phyloP scores from a whole-genome alignment of 2,329 filamentous ascomycete genomes.

The Ascocoryne sarcoides region DNA sequence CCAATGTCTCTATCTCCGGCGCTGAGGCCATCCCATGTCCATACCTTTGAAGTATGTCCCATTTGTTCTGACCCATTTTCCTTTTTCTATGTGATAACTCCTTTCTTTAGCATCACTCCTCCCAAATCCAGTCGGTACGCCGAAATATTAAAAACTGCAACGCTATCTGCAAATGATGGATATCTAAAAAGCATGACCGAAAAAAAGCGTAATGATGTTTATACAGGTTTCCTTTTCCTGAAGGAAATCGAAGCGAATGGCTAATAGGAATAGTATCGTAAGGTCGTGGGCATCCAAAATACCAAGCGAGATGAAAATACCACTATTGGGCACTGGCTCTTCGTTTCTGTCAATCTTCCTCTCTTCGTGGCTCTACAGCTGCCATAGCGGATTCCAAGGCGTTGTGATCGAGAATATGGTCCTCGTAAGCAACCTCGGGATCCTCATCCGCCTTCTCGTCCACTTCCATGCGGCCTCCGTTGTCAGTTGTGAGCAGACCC shows the following conservation, averaged over 20 bases:
- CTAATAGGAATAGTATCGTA: conserved; percentile 7
- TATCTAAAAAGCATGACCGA: background rate
- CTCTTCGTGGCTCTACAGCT: conserved; percentile 11
- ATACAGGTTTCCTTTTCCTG: background rate
- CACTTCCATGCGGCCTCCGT: conserved; percentile 25
- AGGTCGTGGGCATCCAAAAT: conserved; percentile 1
- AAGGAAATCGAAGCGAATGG: background rate
- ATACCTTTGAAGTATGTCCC: no score
- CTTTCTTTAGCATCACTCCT: background rate
- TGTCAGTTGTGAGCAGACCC: conserved; percentile 66
- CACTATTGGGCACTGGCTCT: background rate
- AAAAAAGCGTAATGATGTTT: background rate
- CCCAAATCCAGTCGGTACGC: background rate
- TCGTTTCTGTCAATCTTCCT: background rate
- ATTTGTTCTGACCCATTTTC: background rate
- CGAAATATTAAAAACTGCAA: background rate
- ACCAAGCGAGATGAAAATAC: conserved; percentile 4
- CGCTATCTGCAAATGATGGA: background rate
- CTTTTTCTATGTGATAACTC: background rate
- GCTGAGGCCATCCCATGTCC: no score
- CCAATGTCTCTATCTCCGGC: no score
- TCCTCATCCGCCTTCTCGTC: conserved; percentile 25
- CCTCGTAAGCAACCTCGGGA: conserved; percentile 20
- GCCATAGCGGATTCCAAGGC: conserved; percentile 20
- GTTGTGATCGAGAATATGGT: conserved; percentile 20